Conservation (phyloP, 2,329 filamentous ascomycete genomes). For the Fusarium algeriense region DNA sequence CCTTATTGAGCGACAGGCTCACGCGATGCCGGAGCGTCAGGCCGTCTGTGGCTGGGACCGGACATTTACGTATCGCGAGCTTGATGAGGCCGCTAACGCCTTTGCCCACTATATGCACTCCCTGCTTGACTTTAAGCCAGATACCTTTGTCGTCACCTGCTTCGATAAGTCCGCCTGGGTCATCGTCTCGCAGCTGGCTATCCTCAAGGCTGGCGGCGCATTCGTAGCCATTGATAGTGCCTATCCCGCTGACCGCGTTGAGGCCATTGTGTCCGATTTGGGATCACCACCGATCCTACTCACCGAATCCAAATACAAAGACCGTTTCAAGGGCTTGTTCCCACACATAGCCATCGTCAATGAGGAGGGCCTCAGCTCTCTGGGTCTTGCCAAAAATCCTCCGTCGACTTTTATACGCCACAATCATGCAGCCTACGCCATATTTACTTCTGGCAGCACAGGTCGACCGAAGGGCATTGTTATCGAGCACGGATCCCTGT, state of each 20-base stretch:
- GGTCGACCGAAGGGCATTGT: neutral
- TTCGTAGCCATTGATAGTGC: neutral
- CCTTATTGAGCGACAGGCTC: neutral
- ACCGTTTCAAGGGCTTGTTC: neutral
- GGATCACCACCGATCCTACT: neutral
- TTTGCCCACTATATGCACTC: neutral
- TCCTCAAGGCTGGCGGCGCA: neutral
- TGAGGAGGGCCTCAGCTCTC: neutral
- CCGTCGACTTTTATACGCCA: neutral
- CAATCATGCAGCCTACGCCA: neutral
- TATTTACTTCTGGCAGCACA: neutral
- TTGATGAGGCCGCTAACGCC: neutral
- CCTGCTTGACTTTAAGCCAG: neutral
- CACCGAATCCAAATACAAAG: neutral
- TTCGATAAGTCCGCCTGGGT: neutral
- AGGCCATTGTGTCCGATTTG: neutral
- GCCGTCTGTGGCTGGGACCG: neutral
- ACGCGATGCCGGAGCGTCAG: neutral
- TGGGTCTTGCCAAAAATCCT: neutral
- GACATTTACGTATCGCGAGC: slow-evolving; percentile 1
- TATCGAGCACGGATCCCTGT: neutral
- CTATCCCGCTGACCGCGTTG: neutral
- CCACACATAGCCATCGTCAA: neutral
- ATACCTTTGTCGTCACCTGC: neutral
- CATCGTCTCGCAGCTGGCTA: neutral